These are phyloP conservation scores for Ballota nigra DNA, from an alignment of 257 asterid species.

Conservation along the genomic window DNA sequence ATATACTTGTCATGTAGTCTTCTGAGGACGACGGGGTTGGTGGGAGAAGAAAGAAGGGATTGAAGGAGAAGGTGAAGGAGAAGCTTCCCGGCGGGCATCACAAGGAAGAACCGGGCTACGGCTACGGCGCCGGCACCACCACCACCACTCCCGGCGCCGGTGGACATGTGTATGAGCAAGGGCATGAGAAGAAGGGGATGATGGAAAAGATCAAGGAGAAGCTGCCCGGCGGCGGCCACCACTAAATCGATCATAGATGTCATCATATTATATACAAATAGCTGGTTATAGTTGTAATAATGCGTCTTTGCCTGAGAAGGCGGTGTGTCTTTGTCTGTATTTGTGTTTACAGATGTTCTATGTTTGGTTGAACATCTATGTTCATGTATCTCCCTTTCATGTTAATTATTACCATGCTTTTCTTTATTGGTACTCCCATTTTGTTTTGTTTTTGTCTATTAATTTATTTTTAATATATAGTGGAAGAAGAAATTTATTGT, in stretches of 20 bases:
- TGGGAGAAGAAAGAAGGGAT: conserved; percentile 61
- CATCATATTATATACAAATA: background rate
- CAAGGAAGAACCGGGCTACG: conserved; percentile 30
- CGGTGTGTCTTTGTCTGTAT: too few species aligned
- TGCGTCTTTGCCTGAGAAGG: too few species aligned
- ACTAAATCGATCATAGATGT: background rate
- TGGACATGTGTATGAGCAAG: conserved; percentile 31
- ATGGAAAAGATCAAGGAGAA: conserved; percentile 83
- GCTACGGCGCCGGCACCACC: conserved; percentile 18
- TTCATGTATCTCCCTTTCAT: too few species aligned
- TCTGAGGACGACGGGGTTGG: conserved; percentile 58
- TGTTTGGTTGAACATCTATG: too few species aligned
- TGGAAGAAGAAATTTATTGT: too few species aligned
- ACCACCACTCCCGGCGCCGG: conserved; percentile 13
- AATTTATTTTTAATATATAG: too few species aligned
- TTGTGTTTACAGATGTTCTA: too few species aligned
- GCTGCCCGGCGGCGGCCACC: conserved; percentile 50
- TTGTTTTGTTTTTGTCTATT: too few species aligned
- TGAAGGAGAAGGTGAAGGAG: conserved; percentile 51
- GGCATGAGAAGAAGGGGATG: conserved; percentile 58
- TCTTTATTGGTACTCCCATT: too few species aligned
- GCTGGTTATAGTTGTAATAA: background rate
- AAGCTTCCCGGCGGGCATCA: conserved; percentile 45
- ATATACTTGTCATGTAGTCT: too few species aligned
- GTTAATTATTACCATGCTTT: too few species aligned